Evolutionary conservation across 2,329 filamentous ascomycete genomes (phyloP).

Genomic region (Coleophoma eucalyptorum): DNA sequence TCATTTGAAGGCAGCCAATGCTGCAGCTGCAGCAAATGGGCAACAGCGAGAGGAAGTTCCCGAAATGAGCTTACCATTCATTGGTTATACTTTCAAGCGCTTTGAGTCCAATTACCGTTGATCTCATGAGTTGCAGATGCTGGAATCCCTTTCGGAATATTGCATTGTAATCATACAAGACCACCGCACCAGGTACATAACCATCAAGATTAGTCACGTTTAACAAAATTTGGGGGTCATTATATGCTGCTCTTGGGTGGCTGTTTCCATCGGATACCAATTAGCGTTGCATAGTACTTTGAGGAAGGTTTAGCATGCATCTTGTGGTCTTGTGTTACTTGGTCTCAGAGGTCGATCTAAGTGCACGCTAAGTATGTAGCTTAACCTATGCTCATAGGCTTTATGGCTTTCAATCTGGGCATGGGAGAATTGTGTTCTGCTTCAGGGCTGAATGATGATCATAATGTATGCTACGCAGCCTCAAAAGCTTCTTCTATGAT

Average conservation of each 20-base stretch:
- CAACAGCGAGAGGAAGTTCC: slow-evolving; percentile 69
- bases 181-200: not conserved
- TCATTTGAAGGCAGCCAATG: slow-evolving; percentile 72
- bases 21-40: slow-evolving; percentile 61
- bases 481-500: not conserved
- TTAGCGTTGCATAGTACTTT: slow-evolving; percentile 12
- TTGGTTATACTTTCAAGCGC: slow-evolving; percentile 96
- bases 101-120: slow-evolving; percentile 73
- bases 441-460: not conserved
- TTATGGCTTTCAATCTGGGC: not conserved
- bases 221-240: slow-evolving; percentile 1
- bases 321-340: not conserved
- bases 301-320: slow-evolving; percentile 3
- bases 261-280: slow-evolving; percentile 15
- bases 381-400: not conserved
- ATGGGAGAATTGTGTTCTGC: not conserved
- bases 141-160: not conserved
- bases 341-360: no score
- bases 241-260: not conserved
- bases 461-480: not conserved
- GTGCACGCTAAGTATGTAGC: no score
- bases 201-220: no score
- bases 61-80: slow-evolving; percentile 94
- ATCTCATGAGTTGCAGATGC: slow-evolving; percentile 12
- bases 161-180: not conserved